Base-by-base conservation (phyloP, 768 basidiomycete genomes). In the Boletellus emodensis region DNA sequence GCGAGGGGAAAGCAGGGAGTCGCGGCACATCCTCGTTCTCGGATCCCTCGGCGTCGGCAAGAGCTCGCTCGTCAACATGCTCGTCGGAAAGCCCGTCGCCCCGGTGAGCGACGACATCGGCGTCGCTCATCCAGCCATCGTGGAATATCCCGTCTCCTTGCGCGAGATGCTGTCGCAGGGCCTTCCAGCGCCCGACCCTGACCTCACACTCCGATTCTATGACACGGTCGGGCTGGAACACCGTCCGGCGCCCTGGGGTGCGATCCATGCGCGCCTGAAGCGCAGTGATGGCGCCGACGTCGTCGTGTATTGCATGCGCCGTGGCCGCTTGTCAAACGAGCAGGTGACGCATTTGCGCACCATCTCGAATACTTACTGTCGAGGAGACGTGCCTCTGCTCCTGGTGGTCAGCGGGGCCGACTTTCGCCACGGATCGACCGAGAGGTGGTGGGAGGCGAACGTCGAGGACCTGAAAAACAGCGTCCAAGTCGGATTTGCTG, bases 51-150 rank as follows among this genome's bases (percentile, higher is more conserved):
- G 74, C 32, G 44, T 56, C 22, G 68, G 68, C 10, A 75, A 75
- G 52, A 74, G 75, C 55, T 70, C 71, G 7, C 60, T 74, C 32
- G 53, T 75, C 37, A 76, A 76, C 54, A 62, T 75, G 63, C 48
- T 76, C 6, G 44, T 56, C 34, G 65, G 65, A 26, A 37, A 40
- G 10, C 15, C 57, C 1, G 54, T 59, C 12, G 71, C 72, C 1
- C 48, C 44, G 0, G 60, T 64, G 15, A 68, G 68, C 34, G 62
- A 50, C 46, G 42, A 32, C 40, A 52, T 61, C 14, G 48, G 41
- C 15, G 55, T 58, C 26, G 56, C 42, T 6, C 59, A 61, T 26
- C 32, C 40, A 5, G 30, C 36, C 44, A 42, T 53, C 43, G 42
- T 53, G 36, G 62, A 61, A 6, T 53, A 64, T 15, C 1, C 51